Evolutionary conservation across 2,329 filamentous ascomycete genomes (phyloP).

Genomic region (Seiridium unicorne): DNA sequence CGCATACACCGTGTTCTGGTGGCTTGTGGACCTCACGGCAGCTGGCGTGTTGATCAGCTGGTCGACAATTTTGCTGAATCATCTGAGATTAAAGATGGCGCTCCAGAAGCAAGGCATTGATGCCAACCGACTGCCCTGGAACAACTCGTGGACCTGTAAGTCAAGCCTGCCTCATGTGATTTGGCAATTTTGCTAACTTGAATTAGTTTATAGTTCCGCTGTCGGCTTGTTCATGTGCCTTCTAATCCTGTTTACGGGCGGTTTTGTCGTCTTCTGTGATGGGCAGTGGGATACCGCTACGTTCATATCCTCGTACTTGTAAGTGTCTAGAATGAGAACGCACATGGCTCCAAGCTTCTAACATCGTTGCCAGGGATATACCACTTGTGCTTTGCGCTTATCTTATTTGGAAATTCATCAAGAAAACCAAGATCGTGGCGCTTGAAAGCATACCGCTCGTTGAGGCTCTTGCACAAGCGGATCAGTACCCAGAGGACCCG

Average conservation of each 20-base stretch:
- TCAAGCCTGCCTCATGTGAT: conserved; percentile 10
- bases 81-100: conserved; percentile 54
- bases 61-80: conserved; percentile 58
- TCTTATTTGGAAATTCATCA: conserved; percentile 63
- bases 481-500: conserved; percentile 29
- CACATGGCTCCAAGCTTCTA: neutral
- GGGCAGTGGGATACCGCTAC: conserved; percentile 56
- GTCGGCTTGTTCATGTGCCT: conserved; percentile 58
- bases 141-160: conserved; percentile 61
- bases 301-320: conserved; percentile 65
- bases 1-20: conserved; percentile 64
- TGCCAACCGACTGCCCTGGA: conserved; percentile 53
- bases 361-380: conserved; percentile 45
- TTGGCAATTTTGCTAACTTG: neutral
- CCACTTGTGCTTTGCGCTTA: conserved; percentile 57
- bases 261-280: conserved; percentile 61
- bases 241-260: conserved; percentile 67
- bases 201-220: conserved; percentile 58
- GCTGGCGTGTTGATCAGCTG: conserved; percentile 64
- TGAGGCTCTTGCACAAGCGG: conserved; percentile 49
- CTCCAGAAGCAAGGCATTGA: conserved; percentile 55
- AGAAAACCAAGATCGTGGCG: conserved; percentile 55
- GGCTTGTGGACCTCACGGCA: conserved; percentile 61
- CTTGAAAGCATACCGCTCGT: conserved; percentile 50
- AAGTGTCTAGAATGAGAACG: conserved; percentile 25